Conservation (phyloP, 768 basidiomycete species). For the Leccinum sublutescens region DNA sequence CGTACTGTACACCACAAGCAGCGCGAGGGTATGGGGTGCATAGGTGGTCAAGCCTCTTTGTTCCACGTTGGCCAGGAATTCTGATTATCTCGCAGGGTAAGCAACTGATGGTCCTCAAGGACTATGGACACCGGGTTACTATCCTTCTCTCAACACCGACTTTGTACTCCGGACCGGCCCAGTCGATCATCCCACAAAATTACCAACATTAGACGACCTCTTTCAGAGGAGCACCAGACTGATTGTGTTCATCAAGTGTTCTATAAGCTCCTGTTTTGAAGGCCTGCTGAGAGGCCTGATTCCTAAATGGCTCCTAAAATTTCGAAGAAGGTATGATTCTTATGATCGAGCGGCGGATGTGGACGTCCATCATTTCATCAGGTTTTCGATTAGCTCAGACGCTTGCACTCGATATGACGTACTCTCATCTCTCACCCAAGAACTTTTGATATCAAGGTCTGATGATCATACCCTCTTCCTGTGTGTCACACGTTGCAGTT, state of each 20-base stretch:
- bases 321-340: no score
- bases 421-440: conserved; percentile 60
- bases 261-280: no score
- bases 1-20: conserved; percentile 89
- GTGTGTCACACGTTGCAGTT: conserved; percentile 95
- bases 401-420: conserved; percentile 54
- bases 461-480: conserved; percentile 98
- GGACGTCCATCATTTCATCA: neutral
- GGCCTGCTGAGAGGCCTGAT: no score
- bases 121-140: conserved; percentile 99
- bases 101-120: conserved; percentile 79
- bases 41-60: neutral
- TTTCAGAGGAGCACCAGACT: no score
- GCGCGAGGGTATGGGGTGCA: conserved; percentile 88
- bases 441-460: conserved; percentile 91
- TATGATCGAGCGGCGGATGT: conserved; percentile 24
- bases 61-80: neutral
- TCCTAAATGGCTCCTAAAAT: no score
- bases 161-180: conserved; percentile 94
- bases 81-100: conserved; percentile 48
- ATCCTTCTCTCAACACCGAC: conserved; percentile 93
- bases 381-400: conserved; percentile 40
- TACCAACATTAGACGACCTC: no score
- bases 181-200: conserved; percentile 72
- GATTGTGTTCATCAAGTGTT: no score